Evolutionary conservation across 2,329 filamentous ascomycete genomes (phyloP), one percentile per base, ranked within the genome.

Genomic region (Elsinoe perseae): DNA sequence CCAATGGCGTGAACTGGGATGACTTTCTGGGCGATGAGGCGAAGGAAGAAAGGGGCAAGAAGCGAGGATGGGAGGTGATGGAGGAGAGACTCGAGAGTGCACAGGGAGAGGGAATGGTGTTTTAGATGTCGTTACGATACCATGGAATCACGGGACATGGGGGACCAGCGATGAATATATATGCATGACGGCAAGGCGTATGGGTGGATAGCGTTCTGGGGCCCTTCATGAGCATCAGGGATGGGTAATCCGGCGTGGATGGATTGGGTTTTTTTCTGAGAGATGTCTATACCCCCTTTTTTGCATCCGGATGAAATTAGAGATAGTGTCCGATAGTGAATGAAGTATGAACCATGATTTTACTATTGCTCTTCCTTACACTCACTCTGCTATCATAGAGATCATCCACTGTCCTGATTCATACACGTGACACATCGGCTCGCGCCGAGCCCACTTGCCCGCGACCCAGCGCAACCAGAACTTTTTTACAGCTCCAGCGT

Each of bases 51-150:
- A 20, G 44, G 20, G 48, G 48, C 10, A 52, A 34, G 28, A 52
- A 52, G 48, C 25, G 48, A 20, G 48, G 25, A n/a, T 52, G 48
- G 48, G 48, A 50, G 27, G 52, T 56, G 10, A 57, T 60, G 56
- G 56, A 54, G 27, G 58, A 60, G 28, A 57, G 50, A 28, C 40
- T 55, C 14, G 56, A 50, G 25, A 18, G 44, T 27, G 44, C 44
- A 30, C 25, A 50, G 14, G 40, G 20, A 18, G 25, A 32, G 25
- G 21, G 44, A 14, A 30, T 50, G 44, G 48, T 28, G 18, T 38
- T 36, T 23, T 28, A 36, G 48, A 28, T 9, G 48, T 10, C 28
- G 27, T 52, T 28, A 52, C 18, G 32, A 32, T 28, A 50, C 25
- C 16, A 50, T 50, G 44, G 48, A n/a, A 21, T 50, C 38, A 52